Conservation (phyloP, 1,284 basidiomycete genomes). For the Malassezia japonica region DNA sequence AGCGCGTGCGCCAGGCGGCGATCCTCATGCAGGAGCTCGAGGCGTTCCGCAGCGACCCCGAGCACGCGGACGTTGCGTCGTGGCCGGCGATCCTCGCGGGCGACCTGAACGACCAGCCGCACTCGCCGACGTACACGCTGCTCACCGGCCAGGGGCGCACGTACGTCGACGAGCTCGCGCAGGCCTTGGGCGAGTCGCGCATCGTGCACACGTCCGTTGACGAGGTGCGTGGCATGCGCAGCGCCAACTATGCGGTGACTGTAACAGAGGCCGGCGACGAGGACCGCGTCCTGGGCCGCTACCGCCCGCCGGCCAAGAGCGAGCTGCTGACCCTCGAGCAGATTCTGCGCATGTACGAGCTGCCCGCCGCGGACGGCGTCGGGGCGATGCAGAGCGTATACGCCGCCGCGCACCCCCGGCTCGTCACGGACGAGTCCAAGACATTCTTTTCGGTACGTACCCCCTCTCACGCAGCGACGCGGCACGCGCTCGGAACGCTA, state of each 20-base stretch:
- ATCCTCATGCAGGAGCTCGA: conserved; percentile 60
- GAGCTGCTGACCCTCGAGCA: conserved; percentile 59
- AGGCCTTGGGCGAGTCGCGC: conserved; percentile 58
- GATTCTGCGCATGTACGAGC: conserved; percentile 55
- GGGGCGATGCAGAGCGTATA: conserved; percentile 22
- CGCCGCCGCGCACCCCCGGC: conserved; percentile 37
- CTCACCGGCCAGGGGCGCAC: conserved; percentile 53
- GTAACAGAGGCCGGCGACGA: conserved; percentile 33
- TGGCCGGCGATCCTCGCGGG: conserved; percentile 79
- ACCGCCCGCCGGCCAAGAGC: conserved; percentile 43
- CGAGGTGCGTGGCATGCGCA: conserved; percentile 39
- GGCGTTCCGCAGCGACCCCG: conserved; percentile 52
- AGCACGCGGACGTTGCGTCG: conserved; percentile 43
- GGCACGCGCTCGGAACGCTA: conserved; percentile 28
- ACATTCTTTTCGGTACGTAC: conserved; percentile 27
- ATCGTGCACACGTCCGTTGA: conserved; percentile 76
- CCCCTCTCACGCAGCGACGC: conserved; percentile 12
- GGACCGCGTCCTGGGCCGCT: conserved; percentile 22
- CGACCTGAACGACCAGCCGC: conserved; percentile 85
- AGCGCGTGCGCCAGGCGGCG: conserved; percentile 61
- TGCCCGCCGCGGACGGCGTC: conserved; percentile 19
- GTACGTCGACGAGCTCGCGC: conserved; percentile 53
- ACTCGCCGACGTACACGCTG: conserved; percentile 75
- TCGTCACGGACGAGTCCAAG: background rate
- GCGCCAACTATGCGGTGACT: conserved; percentile 50